phyloP scores from a whole-genome alignment of 2,329 filamentous ascomycete species.

The Ophiosphaerella herpotricha region DNA sequence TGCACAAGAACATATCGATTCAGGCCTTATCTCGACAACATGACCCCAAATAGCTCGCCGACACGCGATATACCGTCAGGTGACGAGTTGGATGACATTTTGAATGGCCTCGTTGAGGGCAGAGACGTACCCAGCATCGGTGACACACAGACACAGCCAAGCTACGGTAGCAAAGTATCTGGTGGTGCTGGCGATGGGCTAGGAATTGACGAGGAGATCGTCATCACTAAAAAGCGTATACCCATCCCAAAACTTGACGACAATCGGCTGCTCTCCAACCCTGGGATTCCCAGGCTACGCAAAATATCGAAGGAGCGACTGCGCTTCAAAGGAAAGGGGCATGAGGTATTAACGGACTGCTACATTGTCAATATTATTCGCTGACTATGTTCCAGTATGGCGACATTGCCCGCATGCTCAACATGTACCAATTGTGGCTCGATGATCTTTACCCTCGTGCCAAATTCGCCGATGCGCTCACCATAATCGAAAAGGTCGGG shows the following conservation, averaged over 20 bases:
- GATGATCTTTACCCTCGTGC: conserved; percentile 95
- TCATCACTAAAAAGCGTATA: conserved; percentile 74
- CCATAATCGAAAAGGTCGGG: conserved; percentile 90
- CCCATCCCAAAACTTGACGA: conserved; percentile 89
- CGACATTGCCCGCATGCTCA: conserved; percentile 79
- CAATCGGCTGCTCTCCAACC: conserved; percentile 75
- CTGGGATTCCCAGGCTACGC: conserved; percentile 82
- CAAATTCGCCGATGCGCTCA: conserved; percentile 85
- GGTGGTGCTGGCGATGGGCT: conserved; percentile 58
- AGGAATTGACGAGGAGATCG: conserved; percentile 85
- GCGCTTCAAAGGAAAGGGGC: conserved; percentile 88
- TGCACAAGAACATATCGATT: too few species aligned
- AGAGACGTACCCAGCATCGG: conserved; percentile 50
- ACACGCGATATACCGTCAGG: conserved; percentile 31
- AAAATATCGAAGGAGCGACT: conserved; percentile 70
- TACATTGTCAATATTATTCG: neutral
- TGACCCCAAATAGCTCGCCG: conserved; percentile 25
- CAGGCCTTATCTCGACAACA: conserved; percentile 5
- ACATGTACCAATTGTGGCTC: conserved; percentile 94
- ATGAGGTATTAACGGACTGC: conserved; percentile 66
- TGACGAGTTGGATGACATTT: conserved; percentile 67
- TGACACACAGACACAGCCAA: conserved; percentile 22
- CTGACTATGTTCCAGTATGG: conserved; percentile 65
- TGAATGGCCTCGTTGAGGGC: conserved; percentile 72
- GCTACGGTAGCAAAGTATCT: conserved; percentile 18